Percentiles rank a stretch among this genome's conserved stretches.
Evolutionary conservation across 2,329 filamentous ascomycete species (phyloP).

Genomic region (Aspergillus fijiensis): DNA sequence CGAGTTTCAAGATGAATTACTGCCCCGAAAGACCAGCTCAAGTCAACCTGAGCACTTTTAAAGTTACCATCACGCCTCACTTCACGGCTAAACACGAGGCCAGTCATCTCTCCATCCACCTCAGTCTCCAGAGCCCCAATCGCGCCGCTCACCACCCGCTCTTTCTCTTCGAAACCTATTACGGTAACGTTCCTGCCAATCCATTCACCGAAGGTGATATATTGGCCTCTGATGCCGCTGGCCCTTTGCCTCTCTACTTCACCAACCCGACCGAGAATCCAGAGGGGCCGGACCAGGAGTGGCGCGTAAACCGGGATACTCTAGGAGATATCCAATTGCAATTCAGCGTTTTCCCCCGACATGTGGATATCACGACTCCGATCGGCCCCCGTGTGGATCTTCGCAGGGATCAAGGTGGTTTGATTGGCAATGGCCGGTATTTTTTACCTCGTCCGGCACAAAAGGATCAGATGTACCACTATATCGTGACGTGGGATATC

Average conservation of each 20-base stretch:
- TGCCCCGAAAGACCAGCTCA: neutral
- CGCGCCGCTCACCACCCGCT: neutral
- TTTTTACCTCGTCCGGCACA: neutral
- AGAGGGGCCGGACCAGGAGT: neutral
- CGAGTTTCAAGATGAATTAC: neutral
- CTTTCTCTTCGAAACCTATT: neutral
- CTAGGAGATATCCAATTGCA: neutral
- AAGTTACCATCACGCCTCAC: neutral
- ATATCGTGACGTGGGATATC: neutral
- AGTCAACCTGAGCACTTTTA: neutral
- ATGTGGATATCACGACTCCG: neutral
- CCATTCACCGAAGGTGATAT: neutral
- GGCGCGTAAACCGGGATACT: neutral
- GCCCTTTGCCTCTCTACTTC: neutral
- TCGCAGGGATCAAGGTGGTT: neutral
- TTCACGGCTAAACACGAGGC: neutral
- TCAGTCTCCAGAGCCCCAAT: neutral
- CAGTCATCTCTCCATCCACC: neutral
- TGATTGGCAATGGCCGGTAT: neutral
- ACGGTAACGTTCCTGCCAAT: neutral
- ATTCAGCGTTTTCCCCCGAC: neutral
- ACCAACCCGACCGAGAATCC: neutral
- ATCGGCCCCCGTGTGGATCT: neutral
- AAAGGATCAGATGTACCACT: neutral
- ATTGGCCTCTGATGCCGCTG: neutral